These are phyloP conservation scores for Entophlyctis luteolus DNA, from an alignment of 192 early-diverging fungal species.

Conservation along the genomic window DNA sequence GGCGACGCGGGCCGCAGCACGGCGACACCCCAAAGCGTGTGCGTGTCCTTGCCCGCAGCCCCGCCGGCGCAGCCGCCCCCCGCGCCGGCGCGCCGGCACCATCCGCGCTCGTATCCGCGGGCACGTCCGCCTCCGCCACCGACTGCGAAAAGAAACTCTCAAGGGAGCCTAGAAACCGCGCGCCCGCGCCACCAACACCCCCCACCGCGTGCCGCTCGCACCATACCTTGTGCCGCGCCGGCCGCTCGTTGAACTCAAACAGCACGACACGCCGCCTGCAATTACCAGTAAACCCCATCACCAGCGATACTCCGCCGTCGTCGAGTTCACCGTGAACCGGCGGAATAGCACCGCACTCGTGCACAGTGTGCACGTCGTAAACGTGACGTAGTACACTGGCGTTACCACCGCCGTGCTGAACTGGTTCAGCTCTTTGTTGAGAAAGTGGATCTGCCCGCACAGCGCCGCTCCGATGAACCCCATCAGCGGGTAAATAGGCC, in stretches of 20 bases:
- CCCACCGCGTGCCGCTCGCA: no score
- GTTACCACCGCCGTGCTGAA: constrained; percentile 69
- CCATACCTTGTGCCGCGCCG: no score
- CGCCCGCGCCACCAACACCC: no score
- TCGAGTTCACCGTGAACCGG: constrained; percentile 42
- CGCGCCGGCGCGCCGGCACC: no score
- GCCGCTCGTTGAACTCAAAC: constrained; percentile 39
- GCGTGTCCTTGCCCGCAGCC: no score
- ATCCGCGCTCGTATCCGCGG: no score
- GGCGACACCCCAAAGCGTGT: no score
- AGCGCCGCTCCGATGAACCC: constrained; percentile 48
- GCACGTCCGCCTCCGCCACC: no score
- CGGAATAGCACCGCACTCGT: constrained; percentile 62
- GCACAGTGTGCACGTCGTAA: constrained; percentile 58
- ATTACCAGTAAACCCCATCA: constrained; percentile 38
- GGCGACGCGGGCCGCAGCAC: no score
- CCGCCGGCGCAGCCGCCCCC: no score
- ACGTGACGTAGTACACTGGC: constrained; percentile 66
- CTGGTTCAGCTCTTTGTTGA: constrained; percentile 63
- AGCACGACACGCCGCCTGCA: constrained; percentile 35
- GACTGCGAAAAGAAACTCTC: no score
- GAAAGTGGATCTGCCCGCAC: constrained; percentile 56
- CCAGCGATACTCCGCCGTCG: constrained; percentile 6
- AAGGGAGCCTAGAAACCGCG: no score
- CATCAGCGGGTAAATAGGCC: constrained; percentile 58